phyloP scores from a whole-genome alignment of 2,329 filamentous ascomycete species.

The Thyridium curvatum region DNA sequence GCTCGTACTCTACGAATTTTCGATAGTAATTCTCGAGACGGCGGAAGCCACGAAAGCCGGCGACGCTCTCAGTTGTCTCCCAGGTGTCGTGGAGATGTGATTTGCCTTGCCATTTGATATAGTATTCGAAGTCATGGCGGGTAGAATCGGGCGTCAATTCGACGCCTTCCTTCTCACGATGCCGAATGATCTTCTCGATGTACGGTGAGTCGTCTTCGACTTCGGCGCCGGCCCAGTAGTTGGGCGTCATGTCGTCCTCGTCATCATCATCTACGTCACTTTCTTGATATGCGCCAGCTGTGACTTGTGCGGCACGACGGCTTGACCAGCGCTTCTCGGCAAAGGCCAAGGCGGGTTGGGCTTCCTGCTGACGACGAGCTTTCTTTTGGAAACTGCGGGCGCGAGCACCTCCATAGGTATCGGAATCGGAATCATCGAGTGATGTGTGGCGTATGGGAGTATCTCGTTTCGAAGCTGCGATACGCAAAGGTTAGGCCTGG shows the following conservation, averaged over 20 bases:
- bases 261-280: conserved; percentile 61
- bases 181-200: conserved; percentile 86
- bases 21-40: conserved; percentile 94
- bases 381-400: conserved; percentile 67
- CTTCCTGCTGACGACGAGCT: conserved; percentile 66
- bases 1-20: conserved; percentile 73
- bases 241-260: conserved; percentile 60
- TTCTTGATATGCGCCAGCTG: conserved; percentile 58
- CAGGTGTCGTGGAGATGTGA: conserved; percentile 95
- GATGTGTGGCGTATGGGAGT: conserved; percentile 49
- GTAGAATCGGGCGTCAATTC: conserved; percentile 50
- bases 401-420: conserved; percentile 73
- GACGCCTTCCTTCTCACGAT: conserved; percentile 67
- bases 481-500: not conserved
- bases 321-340: conserved; percentile 89
- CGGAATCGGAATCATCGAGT: conserved; percentile 60
- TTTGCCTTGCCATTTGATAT: conserved; percentile 95
- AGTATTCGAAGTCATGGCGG: conserved; percentile 78
- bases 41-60: conserved; percentile 74
- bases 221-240: conserved; percentile 61
- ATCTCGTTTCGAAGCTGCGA: conserved; percentile 52
- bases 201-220: conserved; percentile 75
- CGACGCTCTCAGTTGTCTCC: conserved; percentile 73
- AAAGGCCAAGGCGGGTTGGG: conserved; percentile 58
- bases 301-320: conserved; percentile 70